Conservation (phyloP, 1,139 yeast genomes). For the Candida mesenterica region DNA sequence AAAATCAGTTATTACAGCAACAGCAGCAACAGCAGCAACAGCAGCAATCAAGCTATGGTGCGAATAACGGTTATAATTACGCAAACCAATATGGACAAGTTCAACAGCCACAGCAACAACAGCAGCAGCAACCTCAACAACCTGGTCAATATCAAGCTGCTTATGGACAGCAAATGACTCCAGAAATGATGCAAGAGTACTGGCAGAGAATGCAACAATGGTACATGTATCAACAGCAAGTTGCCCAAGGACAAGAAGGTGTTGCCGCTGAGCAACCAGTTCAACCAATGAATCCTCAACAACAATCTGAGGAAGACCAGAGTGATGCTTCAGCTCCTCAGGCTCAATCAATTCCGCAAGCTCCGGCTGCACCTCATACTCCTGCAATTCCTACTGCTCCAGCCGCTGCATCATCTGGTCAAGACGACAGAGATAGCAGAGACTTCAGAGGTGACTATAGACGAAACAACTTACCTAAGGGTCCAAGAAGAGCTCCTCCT, state of each 20-base stretch:
- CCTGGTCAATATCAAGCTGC: slow-evolving; percentile 21
- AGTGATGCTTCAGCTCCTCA: slow-evolving; percentile 5
- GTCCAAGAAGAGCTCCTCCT: slow-evolving; percentile 44
- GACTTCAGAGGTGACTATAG: slow-evolving; percentile 13
- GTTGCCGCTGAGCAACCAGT: slow-evolving; percentile 37
- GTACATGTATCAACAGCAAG: slow-evolving; percentile 64
- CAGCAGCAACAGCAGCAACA: slow-evolving; percentile 32
- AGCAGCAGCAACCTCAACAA: slow-evolving; percentile 25
- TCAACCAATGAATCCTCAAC: slow-evolving; percentile 56
- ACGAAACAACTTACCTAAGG: slow-evolving; percentile 40
- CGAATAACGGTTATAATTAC: slow-evolving; percentile 14
- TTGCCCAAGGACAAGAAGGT: slow-evolving; percentile 26
- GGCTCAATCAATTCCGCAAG: slow-evolving; percentile 2
- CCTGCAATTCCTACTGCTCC: slow-evolving; percentile 2
- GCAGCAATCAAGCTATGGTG: slow-evolving; percentile 18
- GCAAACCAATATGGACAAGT: slow-evolving; percentile 41
- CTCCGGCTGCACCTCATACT: not conserved
- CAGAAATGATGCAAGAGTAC: slow-evolving; percentile 85
- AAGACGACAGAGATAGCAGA: slow-evolving; percentile 10
- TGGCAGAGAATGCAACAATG: slow-evolving; percentile 82
- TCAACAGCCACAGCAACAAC: slow-evolving; percentile 15
- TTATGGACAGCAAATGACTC: slow-evolving; percentile 51
- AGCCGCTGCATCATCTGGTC: slow-evolving; percentile 3
- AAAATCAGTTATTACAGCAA: slow-evolving; percentile 39
- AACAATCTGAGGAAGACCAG: slow-evolving; percentile 31